Base-by-base conservation (phyloP, 2,329 filamentous ascomycete species). In the Leptographium galeiforme region DNA sequence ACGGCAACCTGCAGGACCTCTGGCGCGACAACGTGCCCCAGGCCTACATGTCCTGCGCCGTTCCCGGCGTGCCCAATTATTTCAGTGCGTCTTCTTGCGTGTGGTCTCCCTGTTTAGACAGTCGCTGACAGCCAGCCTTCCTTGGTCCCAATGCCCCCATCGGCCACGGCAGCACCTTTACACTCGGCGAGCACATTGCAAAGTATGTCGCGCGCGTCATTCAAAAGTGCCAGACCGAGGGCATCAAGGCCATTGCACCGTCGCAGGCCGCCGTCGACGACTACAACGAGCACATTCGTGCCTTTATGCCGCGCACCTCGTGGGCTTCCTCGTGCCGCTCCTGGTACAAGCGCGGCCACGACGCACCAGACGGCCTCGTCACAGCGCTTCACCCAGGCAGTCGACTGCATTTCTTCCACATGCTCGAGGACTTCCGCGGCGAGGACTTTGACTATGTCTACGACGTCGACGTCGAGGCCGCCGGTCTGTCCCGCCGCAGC, bases 381-480 rank as follows among this genome's bases (percentile, higher is more conserved):
- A 72, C 68, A 7, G 74, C 72, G 4, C 62, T 78, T 47, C 74
- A 77, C 57, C 74, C 75, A 0, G 75, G 75, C 6, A 74, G 72
- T 58, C 66, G 74, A 32, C 65, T 73, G 51, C 73, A 77, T 59
- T 77, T 77, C 62, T 72, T 76, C 61, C 70, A 75, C 56, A 76
- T 77, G 72, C 66, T 79, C 25, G 70, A 73, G 58, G 60, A 62
- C 8, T 70, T 78, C 55, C 65, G 75, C 41, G 71, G 70, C 18
- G 76, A 78, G 61, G 72, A 79, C 58, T 79, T 70, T 67, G 74
- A 78, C 47, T 78, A 75, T 57, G 66, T 71, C 25, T 73, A 74
- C 44, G 66, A 70, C 33, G 52, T 36, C 11, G 52, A 56, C 18
- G 56, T 51, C 2, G 53, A 45, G 57, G 53, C 10, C 57, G 57